These are phyloP conservation scores for Geoglossum cookeanum DNA, from an alignment of 2,329 filamentous ascomycete genomes.

Conservation along the genomic window DNA sequence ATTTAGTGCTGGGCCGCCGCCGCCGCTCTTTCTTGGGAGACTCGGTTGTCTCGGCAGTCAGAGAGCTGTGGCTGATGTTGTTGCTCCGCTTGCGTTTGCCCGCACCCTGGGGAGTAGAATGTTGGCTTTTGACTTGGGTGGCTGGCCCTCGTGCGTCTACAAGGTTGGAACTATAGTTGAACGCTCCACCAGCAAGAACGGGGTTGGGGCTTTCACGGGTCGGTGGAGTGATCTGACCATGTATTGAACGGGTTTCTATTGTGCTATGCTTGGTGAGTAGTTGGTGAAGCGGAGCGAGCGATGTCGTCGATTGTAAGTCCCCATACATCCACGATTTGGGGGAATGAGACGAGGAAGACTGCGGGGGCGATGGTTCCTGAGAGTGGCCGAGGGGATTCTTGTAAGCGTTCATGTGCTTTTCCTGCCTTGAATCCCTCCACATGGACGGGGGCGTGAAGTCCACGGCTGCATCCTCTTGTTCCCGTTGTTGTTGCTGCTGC, in stretches of 20 bases:
- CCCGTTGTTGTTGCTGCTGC: not conserved
- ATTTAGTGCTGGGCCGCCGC: not conserved
- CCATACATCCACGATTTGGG: not conserved
- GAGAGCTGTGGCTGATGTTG: not conserved
- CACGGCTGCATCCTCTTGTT: not conserved
- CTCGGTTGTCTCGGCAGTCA: not conserved
- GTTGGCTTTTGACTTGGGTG: not conserved
- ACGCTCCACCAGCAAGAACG: slow-evolving; percentile 7
- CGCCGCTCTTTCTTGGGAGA: slow-evolving; percentile 2
- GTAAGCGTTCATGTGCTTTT: not conserved
- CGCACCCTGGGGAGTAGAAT: not conserved
- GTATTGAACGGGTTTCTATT: slow-evolving; percentile 9
- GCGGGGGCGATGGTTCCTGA: slow-evolving; percentile 2
- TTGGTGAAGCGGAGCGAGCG: slow-evolving; percentile 7
- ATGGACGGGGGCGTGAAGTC: not conserved
- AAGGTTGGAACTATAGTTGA: not conserved
- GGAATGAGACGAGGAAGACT: slow-evolving; percentile 2
- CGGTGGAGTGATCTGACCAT: slow-evolving; percentile 22
- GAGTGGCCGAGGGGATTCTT: not conserved
- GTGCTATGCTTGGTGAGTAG: not conserved
- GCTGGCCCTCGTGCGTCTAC: not conserved
- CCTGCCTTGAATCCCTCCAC: not conserved
- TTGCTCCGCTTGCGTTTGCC: slow-evolving; percentile 1
- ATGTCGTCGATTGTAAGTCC: slow-evolving; percentile 1
- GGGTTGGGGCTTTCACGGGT: slow-evolving; percentile 14